Evolutionary conservation across 2,329 filamentous ascomycete genomes (phyloP).

Genomic region (Hypoxylon rubiginosum): DNA sequence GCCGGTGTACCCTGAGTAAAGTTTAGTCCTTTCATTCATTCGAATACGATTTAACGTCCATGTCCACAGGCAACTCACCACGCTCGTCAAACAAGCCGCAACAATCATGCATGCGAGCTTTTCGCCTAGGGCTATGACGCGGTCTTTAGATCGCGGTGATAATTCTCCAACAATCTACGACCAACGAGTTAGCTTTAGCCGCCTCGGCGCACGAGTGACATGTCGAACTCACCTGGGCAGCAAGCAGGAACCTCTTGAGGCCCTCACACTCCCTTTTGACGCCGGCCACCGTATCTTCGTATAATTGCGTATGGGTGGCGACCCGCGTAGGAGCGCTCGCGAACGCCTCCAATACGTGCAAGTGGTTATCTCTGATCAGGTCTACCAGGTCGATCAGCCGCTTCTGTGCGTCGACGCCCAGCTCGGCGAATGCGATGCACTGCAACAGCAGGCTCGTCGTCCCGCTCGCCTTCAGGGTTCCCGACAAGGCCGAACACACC

Average conservation of each 20-base stretch:
- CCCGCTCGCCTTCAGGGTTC: slow-evolving; percentile 66
- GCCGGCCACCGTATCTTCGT: slow-evolving; percentile 56
- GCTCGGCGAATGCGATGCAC: slow-evolving; percentile 47
- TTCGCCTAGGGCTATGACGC: slow-evolving; percentile 61
- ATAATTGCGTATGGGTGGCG: slow-evolving; percentile 47
- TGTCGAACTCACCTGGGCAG: slow-evolving; percentile 59
- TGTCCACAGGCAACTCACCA: slow-evolving; percentile 40
- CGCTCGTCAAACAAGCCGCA: slow-evolving; percentile 48
- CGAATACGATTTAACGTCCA: not conserved
- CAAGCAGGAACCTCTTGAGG: slow-evolving; percentile 64
- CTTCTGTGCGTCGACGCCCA: slow-evolving; percentile 38
- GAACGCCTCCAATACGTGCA: slow-evolving; percentile 54
- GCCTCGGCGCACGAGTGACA: not conserved
- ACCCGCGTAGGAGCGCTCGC: slow-evolving; percentile 27
- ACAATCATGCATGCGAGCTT: slow-evolving; percentile 51
- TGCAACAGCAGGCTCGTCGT: slow-evolving; percentile 63
- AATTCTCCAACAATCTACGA: slow-evolving; percentile 61
- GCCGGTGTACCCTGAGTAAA: slow-evolving; percentile 43
- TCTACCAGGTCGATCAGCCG: slow-evolving; percentile 64
- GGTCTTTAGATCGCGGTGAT: slow-evolving; percentile 63
- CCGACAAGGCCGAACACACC: slow-evolving; percentile 69
- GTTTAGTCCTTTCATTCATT: slow-evolving; percentile 15
- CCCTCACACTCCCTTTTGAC: slow-evolving; percentile 64
- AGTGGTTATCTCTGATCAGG: slow-evolving; percentile 64
- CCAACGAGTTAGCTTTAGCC: slow-evolving; percentile 36